Conservation (phyloP, 2,329 filamentous ascomycete genomes). For the Xylariales sp. region DNA sequence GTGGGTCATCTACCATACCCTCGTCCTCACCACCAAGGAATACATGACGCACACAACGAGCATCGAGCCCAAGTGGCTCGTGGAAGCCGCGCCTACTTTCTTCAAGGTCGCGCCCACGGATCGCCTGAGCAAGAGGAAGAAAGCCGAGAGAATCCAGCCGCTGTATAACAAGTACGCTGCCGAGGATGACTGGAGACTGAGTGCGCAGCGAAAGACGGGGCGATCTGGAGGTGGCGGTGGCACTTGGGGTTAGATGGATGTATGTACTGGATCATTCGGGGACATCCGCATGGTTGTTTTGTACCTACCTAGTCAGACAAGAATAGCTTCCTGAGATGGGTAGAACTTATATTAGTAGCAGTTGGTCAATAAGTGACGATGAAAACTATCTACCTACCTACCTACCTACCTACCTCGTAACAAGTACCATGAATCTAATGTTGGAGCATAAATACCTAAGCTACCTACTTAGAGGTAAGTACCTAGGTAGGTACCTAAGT, state of each 20-base stretch:
- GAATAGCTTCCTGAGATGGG: too few relatives aligned
- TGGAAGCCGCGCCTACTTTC: constrained; percentile 96
- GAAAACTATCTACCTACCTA: too few relatives aligned
- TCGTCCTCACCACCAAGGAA: constrained; percentile 92
- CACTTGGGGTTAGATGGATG: constrained; percentile 90
- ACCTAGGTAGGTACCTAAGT: too few relatives aligned
- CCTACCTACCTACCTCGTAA: too few relatives aligned
- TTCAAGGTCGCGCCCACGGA: constrained; percentile 95
- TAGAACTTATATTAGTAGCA: too few relatives aligned
- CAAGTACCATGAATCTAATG: too few relatives aligned
- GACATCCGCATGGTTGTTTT: too few relatives aligned
- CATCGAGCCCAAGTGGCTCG: constrained; percentile 91
- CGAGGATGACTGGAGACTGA: constrained; percentile 93
- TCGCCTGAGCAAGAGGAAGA: constrained; percentile 81
- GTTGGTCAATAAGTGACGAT: too few relatives aligned
- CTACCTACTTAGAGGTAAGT: too few relatives aligned
- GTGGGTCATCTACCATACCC: constrained; percentile 88
- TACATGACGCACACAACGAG: constrained; percentile 95
- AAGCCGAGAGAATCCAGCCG: constrained; percentile 91
- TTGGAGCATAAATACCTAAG: too few relatives aligned
- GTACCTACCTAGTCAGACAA: too few relatives aligned
- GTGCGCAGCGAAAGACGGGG: constrained; percentile 79
- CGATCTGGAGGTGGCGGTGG: constrained; percentile 80
- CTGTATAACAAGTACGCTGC: constrained; percentile 88
- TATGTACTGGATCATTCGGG: too few relatives aligned